Conservation (phyloP, 192 early-diverging fungal genomes). For the Coemansia sp. region DNA sequence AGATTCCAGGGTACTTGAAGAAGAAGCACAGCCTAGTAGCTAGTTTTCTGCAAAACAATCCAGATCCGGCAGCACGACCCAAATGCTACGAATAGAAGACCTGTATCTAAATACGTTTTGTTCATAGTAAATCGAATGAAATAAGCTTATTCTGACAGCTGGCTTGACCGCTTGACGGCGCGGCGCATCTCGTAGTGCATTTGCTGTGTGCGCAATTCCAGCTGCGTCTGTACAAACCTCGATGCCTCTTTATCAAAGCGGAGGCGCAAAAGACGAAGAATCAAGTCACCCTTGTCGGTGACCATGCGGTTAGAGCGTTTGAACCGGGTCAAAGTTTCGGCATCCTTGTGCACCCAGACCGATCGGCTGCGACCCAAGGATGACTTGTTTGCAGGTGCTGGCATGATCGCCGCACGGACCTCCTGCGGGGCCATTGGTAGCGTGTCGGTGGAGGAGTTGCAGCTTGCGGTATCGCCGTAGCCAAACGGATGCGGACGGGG, state of each 20-base stretch:
- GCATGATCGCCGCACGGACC: constrained; percentile 36
- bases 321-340: constrained; percentile 29
- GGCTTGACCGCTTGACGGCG: constrained; percentile 12
- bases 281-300: constrained; percentile 49
- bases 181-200: constrained; percentile 54
- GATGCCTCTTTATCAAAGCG: constrained; percentile 51
- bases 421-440: constrained; percentile 23
- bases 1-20: constrained; percentile 57
- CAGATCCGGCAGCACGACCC: constrained; percentile 16
- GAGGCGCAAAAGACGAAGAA: constrained; percentile 46
- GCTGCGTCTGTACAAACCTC: constrained; percentile 47
- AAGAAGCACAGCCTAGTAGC: constrained; percentile 60
- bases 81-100: constrained; percentile 23
- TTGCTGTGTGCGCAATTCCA: constrained; percentile 44
- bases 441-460: constrained; percentile 41
- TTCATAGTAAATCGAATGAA: too few species aligned
- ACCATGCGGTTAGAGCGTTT: constrained; percentile 42
- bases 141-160: neutral
- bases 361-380: constrained; percentile 46
- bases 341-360: constrained; percentile 56
- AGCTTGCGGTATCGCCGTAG: constrained; percentile 5
- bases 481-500: constrained; percentile 12
- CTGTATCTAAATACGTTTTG: too few species aligned
- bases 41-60: constrained; percentile 37
- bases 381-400: constrained; percentile 14